These are phyloP conservation scores for Trichoderma oligosporum DNA, from an alignment of 2,329 filamentous ascomycete species.

Conservation along the genomic window DNA sequence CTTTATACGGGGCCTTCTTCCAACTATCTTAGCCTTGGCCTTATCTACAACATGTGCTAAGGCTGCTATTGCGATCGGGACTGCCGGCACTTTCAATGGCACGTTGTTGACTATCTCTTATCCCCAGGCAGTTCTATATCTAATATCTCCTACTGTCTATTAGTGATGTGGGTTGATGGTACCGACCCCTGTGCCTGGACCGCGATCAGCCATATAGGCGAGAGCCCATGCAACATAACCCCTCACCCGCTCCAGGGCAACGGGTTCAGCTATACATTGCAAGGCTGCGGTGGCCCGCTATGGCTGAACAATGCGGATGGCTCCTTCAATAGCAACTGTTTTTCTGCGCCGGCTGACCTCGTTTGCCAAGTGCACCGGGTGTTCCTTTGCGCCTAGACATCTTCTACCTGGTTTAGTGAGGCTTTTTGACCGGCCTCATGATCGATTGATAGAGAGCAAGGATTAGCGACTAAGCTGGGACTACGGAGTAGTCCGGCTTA, in stretches of 20 bases:
- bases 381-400: not conserved
- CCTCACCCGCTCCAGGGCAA: not conserved
- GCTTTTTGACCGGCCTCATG: not conserved
- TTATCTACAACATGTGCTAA: not conserved
- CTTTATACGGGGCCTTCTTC: not conserved
- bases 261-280: not conserved
- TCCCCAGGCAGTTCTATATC: not conserved
- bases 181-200: not conserved
- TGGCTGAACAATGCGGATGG: constrained; percentile 1
- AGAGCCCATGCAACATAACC: not conserved
- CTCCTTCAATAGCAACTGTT: constrained; percentile 10
- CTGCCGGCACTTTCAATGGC: not conserved
- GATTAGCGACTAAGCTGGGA: not conserved
- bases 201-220: not conserved
- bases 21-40: not conserved
- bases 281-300: not conserved
- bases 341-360: not conserved
- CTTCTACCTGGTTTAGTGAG: not conserved
- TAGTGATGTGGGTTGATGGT: constrained; percentile 12
- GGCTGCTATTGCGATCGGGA: not conserved
- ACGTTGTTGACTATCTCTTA: not conserved
- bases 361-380: no score
- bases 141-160: not conserved
- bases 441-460: not conserved
- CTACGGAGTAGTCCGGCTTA: not conserved